A percentile compares a stretch with the other conserved stretches of the same genome.
These are phyloP conservation scores for Alternaria conjuncta DNA, from an alignment of 2,329 filamentous ascomycete genomes.

Conservation along the genomic window DNA sequence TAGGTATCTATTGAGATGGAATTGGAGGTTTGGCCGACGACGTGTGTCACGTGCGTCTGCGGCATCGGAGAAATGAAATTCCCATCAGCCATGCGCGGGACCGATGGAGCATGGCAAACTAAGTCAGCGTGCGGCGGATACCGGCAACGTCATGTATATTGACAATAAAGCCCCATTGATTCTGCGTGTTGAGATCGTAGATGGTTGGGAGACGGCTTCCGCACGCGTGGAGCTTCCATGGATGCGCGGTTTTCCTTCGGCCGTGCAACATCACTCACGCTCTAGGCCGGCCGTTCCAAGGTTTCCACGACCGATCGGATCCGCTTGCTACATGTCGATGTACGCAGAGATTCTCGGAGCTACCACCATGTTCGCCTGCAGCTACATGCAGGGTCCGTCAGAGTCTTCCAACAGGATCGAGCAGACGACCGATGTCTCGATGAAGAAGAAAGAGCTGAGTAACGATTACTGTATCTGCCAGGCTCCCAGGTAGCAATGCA, in stretches of 20 bases:
- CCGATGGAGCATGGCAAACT: not conserved
- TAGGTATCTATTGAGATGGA: slow-evolving; percentile 3
- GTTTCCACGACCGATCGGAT: slow-evolving; percentile 2
- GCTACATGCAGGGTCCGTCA: slow-evolving; percentile 15
- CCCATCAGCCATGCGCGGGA: slow-evolving; percentile 1
- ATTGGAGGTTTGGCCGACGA: slow-evolving; percentile 1
- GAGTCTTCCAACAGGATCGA: slow-evolving; percentile 2
- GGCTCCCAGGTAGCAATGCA: not conserved
- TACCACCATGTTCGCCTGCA: not conserved
- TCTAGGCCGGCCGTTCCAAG: not conserved
- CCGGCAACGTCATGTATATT: slow-evolving; percentile 1
- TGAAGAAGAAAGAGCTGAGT: slow-evolving; percentile 17
- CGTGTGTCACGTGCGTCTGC: slow-evolving; percentile 21
- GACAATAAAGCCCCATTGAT: not conserved
- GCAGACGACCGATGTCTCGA: not conserved
- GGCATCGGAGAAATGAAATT: slow-evolving; percentile 14
- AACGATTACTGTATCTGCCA: slow-evolving; percentile 12
- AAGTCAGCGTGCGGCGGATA: slow-evolving; percentile 1
- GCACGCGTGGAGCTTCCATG: slow-evolving; percentile 1
- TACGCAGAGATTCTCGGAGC: slow-evolving; percentile 25
- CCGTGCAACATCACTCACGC: not conserved
- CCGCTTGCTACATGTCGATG: slow-evolving; percentile 1
- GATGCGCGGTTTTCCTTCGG: not conserved
- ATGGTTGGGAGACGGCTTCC: not conserved
- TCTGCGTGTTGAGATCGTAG: not conserved